Conservation (phyloP, 768 basidiomycete genomes). For the Suillus tomentosus region DNA sequence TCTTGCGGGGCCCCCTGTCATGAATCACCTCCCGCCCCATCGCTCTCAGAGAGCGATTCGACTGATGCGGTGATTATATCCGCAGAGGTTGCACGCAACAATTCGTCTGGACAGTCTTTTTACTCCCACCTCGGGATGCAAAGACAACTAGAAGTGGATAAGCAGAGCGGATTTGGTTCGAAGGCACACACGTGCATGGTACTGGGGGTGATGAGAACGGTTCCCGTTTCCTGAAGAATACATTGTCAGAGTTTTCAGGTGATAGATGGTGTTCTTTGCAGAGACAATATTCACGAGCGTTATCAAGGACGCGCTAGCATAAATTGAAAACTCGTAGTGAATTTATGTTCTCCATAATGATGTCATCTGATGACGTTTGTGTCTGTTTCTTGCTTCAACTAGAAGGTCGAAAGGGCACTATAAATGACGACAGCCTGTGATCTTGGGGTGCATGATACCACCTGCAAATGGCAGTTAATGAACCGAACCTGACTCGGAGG, state of each 20-base stretch:
- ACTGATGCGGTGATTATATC: constrained; percentile 26
- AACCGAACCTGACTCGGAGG: neutral
- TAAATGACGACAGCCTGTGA: neutral
- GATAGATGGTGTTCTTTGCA: neutral
- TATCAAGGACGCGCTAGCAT: neutral
- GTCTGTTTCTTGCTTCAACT: neutral
- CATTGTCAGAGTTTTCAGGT: neutral
- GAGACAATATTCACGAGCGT: neutral
- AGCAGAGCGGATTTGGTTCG: constrained; percentile 18
- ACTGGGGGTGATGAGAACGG: constrained; percentile 24
- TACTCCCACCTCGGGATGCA: constrained; percentile 33
- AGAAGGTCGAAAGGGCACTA: neutral
- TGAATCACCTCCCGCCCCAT: neutral
- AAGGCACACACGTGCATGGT: constrained; percentile 26
- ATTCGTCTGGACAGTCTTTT: constrained; percentile 28
- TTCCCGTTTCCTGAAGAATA: neutral
- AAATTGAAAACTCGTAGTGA: neutral
- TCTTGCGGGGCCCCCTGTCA: neutral
- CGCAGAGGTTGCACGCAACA: constrained; percentile 31
- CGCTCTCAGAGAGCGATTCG: constrained; percentile 4
- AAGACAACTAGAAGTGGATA: constrained; percentile 20
- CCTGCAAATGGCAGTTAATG: neutral
- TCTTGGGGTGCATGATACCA: neutral
- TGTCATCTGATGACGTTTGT: neutral
- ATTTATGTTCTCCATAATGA: neutral